A percentile compares a stretch with the other conserved stretches of the same genome.
Evolutionary conservation across 148 eudicot genomes (phyloP).

Genomic region (Vaccinium vitisidaea): DNA sequence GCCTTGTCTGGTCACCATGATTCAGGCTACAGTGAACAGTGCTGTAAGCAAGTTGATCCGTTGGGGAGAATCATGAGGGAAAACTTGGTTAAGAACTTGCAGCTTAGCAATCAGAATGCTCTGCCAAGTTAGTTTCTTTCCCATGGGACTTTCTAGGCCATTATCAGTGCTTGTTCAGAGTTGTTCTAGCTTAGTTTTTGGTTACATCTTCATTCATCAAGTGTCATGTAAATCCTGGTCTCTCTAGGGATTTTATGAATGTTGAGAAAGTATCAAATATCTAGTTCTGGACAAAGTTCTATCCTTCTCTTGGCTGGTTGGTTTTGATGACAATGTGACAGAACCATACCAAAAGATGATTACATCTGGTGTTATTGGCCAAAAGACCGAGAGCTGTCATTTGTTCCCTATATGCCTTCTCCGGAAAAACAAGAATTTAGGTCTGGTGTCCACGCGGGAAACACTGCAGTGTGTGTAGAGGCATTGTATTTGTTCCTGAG

Average conservation of each 20-base stretch:
- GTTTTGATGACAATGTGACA: background rate
- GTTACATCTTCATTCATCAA: background rate
- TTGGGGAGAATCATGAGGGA: conserved; percentile 62
- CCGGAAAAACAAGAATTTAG: background rate
- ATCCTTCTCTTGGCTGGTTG: background rate
- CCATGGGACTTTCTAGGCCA: background rate
- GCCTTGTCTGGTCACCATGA: conserved; percentile 66
- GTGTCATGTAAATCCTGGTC: background rate
- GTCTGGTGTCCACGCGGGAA: background rate
- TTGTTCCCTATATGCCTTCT: background rate
- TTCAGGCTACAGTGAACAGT: conserved; percentile 51
- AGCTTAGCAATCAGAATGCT: conserved; percentile 32
- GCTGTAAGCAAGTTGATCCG: conserved; percentile 52
- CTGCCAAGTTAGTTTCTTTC: conserved; percentile 1
- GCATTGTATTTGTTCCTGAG: background rate
- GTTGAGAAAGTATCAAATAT: background rate
- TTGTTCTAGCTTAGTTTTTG: background rate
- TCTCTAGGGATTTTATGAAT: background rate
- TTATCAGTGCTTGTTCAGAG: background rate
- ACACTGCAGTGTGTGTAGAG: background rate
- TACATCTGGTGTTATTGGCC: background rate
- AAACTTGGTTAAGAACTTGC: conserved; percentile 52
- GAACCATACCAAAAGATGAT: background rate
- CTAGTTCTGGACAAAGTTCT: background rate
- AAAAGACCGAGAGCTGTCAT: background rate